phyloP scores from a whole-genome alignment of 495 filamentous ascomycete genomes.

The Hamigera avellanea region DNA sequence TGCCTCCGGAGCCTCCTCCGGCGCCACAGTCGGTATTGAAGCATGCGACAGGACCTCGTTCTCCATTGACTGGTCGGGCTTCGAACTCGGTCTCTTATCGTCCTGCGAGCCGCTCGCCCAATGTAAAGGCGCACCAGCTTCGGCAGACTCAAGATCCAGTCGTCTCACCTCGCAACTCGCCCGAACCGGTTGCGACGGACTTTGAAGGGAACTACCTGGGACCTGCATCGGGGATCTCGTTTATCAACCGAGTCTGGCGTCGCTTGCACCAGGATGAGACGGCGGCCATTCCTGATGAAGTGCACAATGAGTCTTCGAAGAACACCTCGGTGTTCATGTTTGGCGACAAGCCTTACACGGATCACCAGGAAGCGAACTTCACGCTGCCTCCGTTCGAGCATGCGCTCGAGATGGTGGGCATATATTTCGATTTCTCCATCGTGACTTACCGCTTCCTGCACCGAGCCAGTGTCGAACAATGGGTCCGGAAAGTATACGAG shows the following conservation, averaged over 20 bases:
- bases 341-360: constrained; percentile 31
- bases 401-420: constrained; percentile 22
- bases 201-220: constrained; percentile 37
- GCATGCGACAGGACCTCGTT: constrained; percentile 2
- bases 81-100: constrained; percentile 7
- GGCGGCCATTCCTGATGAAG: constrained; percentile 19
- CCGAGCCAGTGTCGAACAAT: constrained; percentile 26
- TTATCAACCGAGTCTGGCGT: constrained; percentile 35
- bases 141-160: constrained; percentile 4
- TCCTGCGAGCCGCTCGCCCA: constrained; percentile 3
- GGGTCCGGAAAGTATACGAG: constrained; percentile 28
- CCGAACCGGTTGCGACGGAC: constrained; percentile 32
- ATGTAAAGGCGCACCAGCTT: not conserved
- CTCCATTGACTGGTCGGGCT: constrained; percentile 2
- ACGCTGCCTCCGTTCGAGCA: constrained; percentile 23
- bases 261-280: constrained; percentile 31
- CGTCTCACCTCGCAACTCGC: constrained; percentile 23
- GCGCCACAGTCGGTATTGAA: constrained; percentile 8
- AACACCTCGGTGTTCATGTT: constrained; percentile 34
- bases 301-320: constrained; percentile 22
- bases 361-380: constrained; percentile 18
- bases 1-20: constrained; percentile 30
- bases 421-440: constrained; percentile 38
- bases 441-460: constrained; percentile 38
- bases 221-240: constrained; percentile 33